phyloP scores from a whole-genome alignment of 805 yeast species.

The Lipomyces mesembrius region DNA sequence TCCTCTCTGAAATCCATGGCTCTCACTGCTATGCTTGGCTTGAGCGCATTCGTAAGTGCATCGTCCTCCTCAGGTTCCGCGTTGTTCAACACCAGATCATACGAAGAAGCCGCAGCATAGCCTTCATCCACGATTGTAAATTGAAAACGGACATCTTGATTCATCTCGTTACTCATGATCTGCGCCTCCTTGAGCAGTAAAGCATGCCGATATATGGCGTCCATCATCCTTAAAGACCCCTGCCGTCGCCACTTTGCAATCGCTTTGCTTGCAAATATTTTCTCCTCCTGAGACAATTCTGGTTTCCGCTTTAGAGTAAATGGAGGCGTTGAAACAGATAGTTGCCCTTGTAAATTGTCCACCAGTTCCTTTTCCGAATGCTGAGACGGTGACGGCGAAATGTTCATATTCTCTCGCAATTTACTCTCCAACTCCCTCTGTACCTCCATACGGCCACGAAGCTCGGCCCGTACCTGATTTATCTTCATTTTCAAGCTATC shows the following conservation, averaged over 20 bases:
- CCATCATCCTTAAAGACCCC: conserved; percentile 28
- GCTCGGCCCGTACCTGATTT: conserved; percentile 7
- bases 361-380: conserved; percentile 6
- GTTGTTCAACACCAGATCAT: conserved; percentile 30
- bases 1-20: conserved; percentile 32
- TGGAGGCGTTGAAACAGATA: conserved; percentile 4
- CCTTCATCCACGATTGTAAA: conserved; percentile 32
- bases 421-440: conserved; percentile 6
- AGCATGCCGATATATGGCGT: conserved; percentile 28
- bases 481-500: conserved; percentile 15
- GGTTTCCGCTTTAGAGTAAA: conserved; percentile 19
- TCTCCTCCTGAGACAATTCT: conserved; percentile 24
- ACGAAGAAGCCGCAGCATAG: conserved; percentile 25
- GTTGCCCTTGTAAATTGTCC: neutral
- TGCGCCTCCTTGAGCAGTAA: conserved; percentile 41
- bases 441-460: conserved; percentile 5
- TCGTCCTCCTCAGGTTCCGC: conserved; percentile 35
- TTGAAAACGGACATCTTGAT: conserved; percentile 44
- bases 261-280: conserved; percentile 12
- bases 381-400: conserved; percentile 15
- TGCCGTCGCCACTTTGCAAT: conserved; percentile 19
- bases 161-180: conserved; percentile 46
- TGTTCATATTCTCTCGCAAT: conserved; percentile 1
- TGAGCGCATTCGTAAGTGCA: conserved; percentile 8
- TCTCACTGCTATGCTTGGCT: conserved; percentile 39